Percentiles rank a stretch among this genome's conserved stretches.
Conservation (phyloP, 352 stramenopile genomes). For the Nothophytophthora sp. region DNA sequence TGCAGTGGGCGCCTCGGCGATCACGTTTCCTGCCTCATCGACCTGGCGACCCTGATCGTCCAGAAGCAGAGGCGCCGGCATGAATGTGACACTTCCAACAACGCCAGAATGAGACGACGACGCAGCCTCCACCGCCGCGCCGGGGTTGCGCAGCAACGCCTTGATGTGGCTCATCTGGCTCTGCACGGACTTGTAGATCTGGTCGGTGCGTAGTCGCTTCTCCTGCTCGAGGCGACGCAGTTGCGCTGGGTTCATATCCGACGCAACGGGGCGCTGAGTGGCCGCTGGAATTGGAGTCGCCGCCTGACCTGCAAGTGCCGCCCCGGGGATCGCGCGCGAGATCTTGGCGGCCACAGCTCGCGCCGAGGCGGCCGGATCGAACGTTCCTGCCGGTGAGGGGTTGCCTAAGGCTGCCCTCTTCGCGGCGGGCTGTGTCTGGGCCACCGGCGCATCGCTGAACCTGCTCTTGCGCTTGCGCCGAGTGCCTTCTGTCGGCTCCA, state of each 20-base stretch:
- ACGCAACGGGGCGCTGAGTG: background rate
- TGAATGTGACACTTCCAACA: conserved; percentile 39
- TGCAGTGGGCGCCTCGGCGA: conserved; percentile 41
- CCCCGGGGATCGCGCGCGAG: conserved; percentile 51
- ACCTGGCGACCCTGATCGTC: conserved; percentile 84
- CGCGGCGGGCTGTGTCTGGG: conserved; percentile 12
- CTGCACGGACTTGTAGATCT: conserved; percentile 86
- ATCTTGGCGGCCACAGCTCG: conserved; percentile 79
- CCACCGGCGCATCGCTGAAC: conserved; percentile 67
- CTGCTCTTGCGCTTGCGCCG: conserved; percentile 83
- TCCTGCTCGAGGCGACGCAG: conserved; percentile 46
- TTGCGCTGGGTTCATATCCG: conserved; percentile 28
- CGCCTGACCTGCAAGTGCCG: background rate
- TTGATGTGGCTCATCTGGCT: conserved; percentile 84
- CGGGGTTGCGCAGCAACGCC: conserved; percentile 55
- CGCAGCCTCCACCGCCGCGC: conserved; percentile 5
- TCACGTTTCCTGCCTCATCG: conserved; percentile 70
- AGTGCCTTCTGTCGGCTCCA: too few relatives aligned
- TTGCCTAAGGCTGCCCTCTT: conserved; percentile 11
- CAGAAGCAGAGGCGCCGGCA: conserved; percentile 76
- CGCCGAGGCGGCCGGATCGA: conserved; percentile 64
- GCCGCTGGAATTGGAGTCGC: background rate
- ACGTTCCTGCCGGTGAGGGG: background rate
- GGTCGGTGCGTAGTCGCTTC: conserved; percentile 63
- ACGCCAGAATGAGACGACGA: background rate